Evolutionary conservation across 2,329 filamentous ascomycete species (phyloP).

Genomic region (Alternaria gansuensis): DNA sequence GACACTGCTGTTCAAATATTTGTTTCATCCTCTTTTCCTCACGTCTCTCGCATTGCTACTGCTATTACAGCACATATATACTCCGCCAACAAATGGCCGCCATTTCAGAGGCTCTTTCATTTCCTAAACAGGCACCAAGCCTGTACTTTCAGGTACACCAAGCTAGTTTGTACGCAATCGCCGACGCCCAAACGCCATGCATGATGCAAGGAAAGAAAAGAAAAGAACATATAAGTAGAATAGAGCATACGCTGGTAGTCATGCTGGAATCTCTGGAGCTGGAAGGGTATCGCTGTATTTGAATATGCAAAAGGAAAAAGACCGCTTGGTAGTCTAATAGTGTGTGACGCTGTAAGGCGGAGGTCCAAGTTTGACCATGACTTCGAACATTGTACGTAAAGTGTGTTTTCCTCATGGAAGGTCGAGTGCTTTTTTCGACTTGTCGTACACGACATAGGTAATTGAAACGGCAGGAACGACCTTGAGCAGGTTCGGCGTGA

Average conservation of each 20-base stretch:
- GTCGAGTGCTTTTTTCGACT: constrained; percentile 51
- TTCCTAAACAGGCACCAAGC: no score
- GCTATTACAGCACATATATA: not conserved
- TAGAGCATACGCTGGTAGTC: constrained; percentile 14
- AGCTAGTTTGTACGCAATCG: not conserved
- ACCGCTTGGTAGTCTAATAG: not conserved
- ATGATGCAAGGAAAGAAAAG: constrained; percentile 29
- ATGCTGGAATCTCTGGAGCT: constrained; percentile 12
- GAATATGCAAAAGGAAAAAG: constrained; percentile 12
- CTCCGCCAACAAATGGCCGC: not conserved
- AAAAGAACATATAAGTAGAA: constrained; percentile 9
- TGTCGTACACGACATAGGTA: constrained; percentile 57
- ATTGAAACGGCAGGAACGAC: constrained; percentile 96
- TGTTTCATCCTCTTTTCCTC: not conserved
- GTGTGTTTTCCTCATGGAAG: constrained; percentile 39
- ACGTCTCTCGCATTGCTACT: not conserved
- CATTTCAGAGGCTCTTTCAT: not conserved
- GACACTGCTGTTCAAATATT: not conserved
- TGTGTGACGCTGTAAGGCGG: not conserved
- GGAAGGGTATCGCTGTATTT: constrained; percentile 16
- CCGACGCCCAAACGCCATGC: constrained; percentile 28
- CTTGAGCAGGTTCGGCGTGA: constrained; percentile 95
- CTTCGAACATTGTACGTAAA: not conserved
- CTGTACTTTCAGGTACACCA: constrained; percentile 14
- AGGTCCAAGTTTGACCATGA: not conserved